phyloP scores from a whole-genome alignment of 306 rosid genomes.

The Cucurbita maxima region DNA sequence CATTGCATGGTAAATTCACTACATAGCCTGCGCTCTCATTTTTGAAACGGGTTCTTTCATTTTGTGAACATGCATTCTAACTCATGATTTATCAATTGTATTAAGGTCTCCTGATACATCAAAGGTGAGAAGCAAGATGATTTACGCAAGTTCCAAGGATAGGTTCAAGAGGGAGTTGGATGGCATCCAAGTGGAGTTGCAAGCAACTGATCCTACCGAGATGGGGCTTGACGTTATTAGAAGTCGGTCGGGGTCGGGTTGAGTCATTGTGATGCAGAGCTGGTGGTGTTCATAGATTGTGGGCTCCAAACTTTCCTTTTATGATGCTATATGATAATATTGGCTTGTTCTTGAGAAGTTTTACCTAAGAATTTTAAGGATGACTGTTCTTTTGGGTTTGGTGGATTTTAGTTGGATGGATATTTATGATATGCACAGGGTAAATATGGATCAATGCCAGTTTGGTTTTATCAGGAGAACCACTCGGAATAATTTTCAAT shows the following conservation, averaged over 20 bases:
- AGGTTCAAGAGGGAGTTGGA: slow-evolving; percentile 9
- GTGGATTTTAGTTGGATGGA: neutral
- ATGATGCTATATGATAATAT: neutral
- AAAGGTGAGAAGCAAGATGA: slow-evolving; percentile 9
- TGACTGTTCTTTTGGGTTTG: neutral
- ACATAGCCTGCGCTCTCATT: neutral
- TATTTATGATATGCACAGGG: neutral
- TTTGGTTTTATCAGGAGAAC: neutral
- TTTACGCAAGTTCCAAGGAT: slow-evolving; percentile 6
- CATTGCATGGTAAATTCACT: slow-evolving; percentile 27
- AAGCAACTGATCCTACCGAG: slow-evolving; percentile 11
- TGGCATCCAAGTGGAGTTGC: slow-evolving; percentile 9
- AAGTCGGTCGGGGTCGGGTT: neutral
- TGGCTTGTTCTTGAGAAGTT: neutral
- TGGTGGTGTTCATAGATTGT: slow-evolving; percentile 6
- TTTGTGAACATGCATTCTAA: neutral
- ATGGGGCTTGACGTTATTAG: slow-evolving; percentile 13
- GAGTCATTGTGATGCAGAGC: neutral
- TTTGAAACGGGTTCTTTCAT: neutral
- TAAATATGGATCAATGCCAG: slow-evolving; percentile 1
- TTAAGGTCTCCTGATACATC: slow-evolving; percentile 6
- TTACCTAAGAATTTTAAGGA: neutral
- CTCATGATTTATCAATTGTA: neutral
- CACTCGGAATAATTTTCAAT: neutral
- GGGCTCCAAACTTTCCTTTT: neutral